These are phyloP conservation scores for Tolypocladium tropicale DNA, from an alignment of 2,329 filamentous ascomycete species.

Conservation along the genomic window DNA sequence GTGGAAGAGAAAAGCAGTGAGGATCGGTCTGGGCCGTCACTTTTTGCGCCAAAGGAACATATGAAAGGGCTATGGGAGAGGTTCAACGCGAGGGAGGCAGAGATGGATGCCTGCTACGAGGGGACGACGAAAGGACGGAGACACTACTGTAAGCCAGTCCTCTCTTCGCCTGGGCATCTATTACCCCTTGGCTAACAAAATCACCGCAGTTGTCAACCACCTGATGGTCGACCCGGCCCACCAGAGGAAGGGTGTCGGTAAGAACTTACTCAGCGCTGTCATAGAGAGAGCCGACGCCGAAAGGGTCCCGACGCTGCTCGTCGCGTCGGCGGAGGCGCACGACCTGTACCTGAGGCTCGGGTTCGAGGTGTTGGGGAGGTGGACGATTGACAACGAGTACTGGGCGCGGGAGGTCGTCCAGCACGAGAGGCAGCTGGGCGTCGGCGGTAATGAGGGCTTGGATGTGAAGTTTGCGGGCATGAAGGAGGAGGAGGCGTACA, in stretches of 20 bases:
- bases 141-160: conserved; percentile 8
- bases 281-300: conserved; percentile 4
- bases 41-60: conserved; percentile 7
- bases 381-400: conserved; percentile 8
- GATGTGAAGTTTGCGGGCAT: conserved; percentile 7
- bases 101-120: conserved; percentile 11
- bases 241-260: conserved; percentile 10
- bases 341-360: conserved; percentile 8
- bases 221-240: conserved; percentile 12
- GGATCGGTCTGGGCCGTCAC: conserved; percentile 1
- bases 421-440: conserved; percentile 3
- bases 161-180: background rate
- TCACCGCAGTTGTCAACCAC: conserved; percentile 8
- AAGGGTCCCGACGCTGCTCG: conserved; percentile 6
- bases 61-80: conserved; percentile 11
- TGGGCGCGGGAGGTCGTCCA: conserved; percentile 7
- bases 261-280: conserved; percentile 5
- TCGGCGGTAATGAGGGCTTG: conserved; percentile 4
- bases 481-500: conserved; percentile 8
- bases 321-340: conserved; percentile 10
- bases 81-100: conserved; percentile 6
- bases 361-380: conserved; percentile 9
- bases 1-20: background rate
- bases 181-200: background rate
- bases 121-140: conserved; percentile 5